These are phyloP conservation scores for Gypsophila paniculata DNA, from an alignment of 179 eudicot genomes.

Conservation along the genomic window DNA sequence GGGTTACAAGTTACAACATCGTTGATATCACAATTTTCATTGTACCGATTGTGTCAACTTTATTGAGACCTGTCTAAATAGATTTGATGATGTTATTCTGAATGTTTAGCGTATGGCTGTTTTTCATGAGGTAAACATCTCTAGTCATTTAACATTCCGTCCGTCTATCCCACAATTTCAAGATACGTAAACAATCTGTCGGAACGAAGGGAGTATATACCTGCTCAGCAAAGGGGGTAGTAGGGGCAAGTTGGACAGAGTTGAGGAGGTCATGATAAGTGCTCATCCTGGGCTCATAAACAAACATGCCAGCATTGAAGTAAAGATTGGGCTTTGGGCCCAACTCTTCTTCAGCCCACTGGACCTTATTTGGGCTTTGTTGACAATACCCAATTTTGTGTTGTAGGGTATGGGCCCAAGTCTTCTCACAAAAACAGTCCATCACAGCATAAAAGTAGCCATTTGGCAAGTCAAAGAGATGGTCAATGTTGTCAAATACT, in stretches of 20 bases:
- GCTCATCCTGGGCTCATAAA: constrained; percentile 36
- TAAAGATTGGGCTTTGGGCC: constrained; percentile 44
- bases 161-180: too few relatives aligned
- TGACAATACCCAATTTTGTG: constrained; percentile 43
- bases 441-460: constrained; percentile 42
- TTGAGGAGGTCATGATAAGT: constrained; percentile 37
- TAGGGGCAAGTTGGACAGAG: constrained; percentile 29
- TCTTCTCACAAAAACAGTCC: constrained; percentile 51
- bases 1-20: neutral
- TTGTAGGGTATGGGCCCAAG: constrained; percentile 41
- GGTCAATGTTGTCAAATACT: constrained; percentile 44
- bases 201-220: constrained; percentile 11
- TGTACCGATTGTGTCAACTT: too few relatives aligned
- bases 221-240: constrained; percentile 39
- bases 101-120: too few relatives aligned
- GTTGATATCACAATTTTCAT: neutral
- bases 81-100: too few relatives aligned
- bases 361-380: constrained; percentile 31
- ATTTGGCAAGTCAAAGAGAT: constrained; percentile 42
- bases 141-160: too few relatives aligned
- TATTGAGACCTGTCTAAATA: too few relatives aligned
- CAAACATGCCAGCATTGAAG: constrained; percentile 52
- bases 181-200: too few relatives aligned
- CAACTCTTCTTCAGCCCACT: constrained; percentile 29
- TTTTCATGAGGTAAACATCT: too few relatives aligned